Conservation (phyloP, 1,284 basidiomycete genomes). For the Ustilago crameri region DNA sequence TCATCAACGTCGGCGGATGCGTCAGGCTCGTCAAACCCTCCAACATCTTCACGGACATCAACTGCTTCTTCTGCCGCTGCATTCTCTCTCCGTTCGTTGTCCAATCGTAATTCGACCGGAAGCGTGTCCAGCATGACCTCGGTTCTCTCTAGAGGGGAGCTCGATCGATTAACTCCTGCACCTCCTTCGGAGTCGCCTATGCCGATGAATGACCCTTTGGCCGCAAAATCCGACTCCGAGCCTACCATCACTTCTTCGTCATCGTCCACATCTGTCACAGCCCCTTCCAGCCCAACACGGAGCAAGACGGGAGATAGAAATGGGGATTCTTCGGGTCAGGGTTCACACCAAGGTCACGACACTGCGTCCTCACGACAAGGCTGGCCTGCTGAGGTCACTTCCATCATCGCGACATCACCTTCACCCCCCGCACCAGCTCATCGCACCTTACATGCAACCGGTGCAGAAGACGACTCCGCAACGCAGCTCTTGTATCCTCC, state of each 20-base stretch:
- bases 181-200: conserved; percentile 13
- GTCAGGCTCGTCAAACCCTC: conserved; percentile 12
- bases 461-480: background rate
- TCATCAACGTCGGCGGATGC: conserved; percentile 13
- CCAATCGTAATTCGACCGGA: conserved; percentile 53
- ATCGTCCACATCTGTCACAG: conserved; percentile 20
- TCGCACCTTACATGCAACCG: background rate
- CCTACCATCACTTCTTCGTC: conserved; percentile 16
- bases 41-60: conserved; percentile 43
- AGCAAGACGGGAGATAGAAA: background rate
- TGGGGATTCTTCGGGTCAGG: background rate
- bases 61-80: conserved; percentile 53
- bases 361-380: background rate
- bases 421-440: background rate
- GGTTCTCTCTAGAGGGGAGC: conserved; percentile 14
- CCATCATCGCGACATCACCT: background rate
- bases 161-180: conserved; percentile 24
- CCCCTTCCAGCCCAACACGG: conserved; percentile 23
- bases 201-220: conserved; percentile 4
- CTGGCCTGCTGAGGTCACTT: background rate
- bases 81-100: conserved; percentile 53
- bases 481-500: background rate
- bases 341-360: conserved; percentile 1
- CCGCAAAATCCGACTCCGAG: conserved; percentile 6
- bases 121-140: conserved; percentile 49